Percentiles rank a stretch among this genome's conserved stretches.
Conservation (phyloP, 352 stramenopile species). For the Globisporangium canariense region DNA sequence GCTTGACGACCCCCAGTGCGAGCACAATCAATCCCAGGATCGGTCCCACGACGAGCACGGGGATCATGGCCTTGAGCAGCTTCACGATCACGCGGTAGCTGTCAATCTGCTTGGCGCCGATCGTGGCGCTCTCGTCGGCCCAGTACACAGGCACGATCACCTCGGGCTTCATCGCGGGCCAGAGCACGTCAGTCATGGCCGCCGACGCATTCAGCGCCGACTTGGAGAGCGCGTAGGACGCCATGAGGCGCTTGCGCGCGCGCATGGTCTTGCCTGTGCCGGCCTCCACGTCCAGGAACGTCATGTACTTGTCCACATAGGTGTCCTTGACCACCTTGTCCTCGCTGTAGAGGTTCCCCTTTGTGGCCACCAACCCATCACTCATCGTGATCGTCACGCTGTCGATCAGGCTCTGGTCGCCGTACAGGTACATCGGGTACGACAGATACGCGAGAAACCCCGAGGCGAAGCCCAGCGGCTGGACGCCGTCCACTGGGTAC, state of each 20-base stretch:
- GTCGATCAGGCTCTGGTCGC: conserved; percentile 39
- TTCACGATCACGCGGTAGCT: conserved; percentile 48
- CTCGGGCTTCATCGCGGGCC: conserved; percentile 43
- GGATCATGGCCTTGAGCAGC: conserved; percentile 50
- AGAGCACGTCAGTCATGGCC: conserved; percentile 67
- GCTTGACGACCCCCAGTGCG: conserved; percentile 42
- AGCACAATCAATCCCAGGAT: conserved; percentile 38
- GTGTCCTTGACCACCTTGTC: conserved; percentile 33
- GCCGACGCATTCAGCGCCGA: conserved; percentile 33
- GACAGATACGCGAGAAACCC: conserved; percentile 75
- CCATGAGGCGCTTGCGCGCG: conserved; percentile 55
- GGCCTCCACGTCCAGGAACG: conserved; percentile 63
- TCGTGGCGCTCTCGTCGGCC: conserved; percentile 44
- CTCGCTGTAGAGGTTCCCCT: conserved; percentile 41
- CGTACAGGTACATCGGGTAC: conserved; percentile 64
- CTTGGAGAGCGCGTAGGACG: conserved; percentile 47
- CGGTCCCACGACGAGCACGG: conserved; percentile 53
- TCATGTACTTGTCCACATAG: conserved; percentile 48
- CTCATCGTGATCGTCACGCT: conserved; percentile 54
- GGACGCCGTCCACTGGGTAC: conserved; percentile 59
- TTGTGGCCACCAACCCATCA: conserved; percentile 42
- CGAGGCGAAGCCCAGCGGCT: conserved; percentile 58
- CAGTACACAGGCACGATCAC: conserved; percentile 63
- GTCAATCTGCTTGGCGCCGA: conserved; percentile 34
- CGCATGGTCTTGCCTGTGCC: conserved; percentile 68